A percentile compares a stretch with the other conserved stretches of the same genome.
These are phyloP conservation scores for Pouteria glomerata DNA, from an alignment of 148 eudicot species.

Conservation along the genomic window DNA sequence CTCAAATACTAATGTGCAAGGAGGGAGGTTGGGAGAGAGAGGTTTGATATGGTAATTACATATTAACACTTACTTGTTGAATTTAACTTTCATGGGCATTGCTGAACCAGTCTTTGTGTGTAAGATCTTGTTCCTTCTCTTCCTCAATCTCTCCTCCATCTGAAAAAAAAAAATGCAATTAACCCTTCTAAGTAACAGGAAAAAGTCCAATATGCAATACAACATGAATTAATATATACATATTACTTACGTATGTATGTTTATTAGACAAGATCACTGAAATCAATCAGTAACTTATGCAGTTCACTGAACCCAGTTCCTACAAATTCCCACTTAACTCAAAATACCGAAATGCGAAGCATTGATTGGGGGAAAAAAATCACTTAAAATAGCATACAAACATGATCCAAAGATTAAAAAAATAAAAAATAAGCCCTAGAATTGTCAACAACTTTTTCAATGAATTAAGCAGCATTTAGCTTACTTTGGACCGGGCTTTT, in stretches of 20 bases:
- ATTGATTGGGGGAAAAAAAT: no score
- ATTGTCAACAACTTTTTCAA: background rate
- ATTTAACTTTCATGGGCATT: conserved; percentile 59
- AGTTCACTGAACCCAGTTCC: background rate
- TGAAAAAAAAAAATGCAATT: conserved; percentile 20
- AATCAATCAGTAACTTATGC: background rate
- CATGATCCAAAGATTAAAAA: background rate
- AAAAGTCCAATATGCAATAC: background rate
- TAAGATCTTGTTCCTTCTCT: conserved; percentile 68
- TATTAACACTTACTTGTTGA: conserved; percentile 57
- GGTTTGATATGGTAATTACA: background rate
- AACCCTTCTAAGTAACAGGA: conserved; percentile 9
- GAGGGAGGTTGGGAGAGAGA: background rate
- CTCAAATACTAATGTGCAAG: background rate
- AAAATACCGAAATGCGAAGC: no score
- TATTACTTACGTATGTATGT: no score
- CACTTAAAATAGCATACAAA: background rate
- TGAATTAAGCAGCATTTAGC: background rate
- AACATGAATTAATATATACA: background rate
- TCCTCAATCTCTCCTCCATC: conserved; percentile 91
- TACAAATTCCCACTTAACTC: background rate
- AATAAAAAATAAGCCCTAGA: background rate
- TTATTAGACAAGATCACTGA: no score
- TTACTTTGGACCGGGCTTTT: conserved; percentile 66
- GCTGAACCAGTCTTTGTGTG: conserved; percentile 88